These are phyloP conservation scores for Erysimum cheiri DNA, from an alignment of 441 rosid genomes.

Conservation along the genomic window DNA sequence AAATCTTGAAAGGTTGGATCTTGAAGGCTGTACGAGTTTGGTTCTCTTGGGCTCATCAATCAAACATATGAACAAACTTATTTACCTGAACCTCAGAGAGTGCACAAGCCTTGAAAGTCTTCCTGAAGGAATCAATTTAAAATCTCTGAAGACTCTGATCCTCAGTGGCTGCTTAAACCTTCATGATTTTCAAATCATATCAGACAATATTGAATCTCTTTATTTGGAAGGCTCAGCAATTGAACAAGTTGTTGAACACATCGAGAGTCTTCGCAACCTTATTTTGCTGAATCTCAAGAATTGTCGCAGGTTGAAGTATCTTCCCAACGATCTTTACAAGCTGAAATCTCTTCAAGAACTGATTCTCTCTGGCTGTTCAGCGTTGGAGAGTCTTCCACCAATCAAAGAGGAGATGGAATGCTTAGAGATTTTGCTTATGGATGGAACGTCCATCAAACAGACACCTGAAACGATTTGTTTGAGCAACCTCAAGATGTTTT, in stretches of 20 bases:
- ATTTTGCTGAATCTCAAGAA: constrained; percentile 6
- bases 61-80: constrained; percentile 28
- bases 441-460: constrained; percentile 28
- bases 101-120: constrained; percentile 39
- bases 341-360: constrained; percentile 37
- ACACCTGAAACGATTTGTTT: constrained; percentile 25
- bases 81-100: constrained; percentile 30
- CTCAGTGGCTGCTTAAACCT: constrained; percentile 44
- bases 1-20: constrained; percentile 26
- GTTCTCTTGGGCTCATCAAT: not conserved
- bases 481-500: constrained; percentile 34
- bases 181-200: constrained; percentile 36
- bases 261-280: constrained; percentile 17
- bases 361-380: constrained; percentile 37
- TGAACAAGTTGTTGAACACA: constrained; percentile 32
- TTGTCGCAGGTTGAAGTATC: constrained; percentile 27
- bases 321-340: constrained; percentile 36
- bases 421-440: constrained; percentile 37
- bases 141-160: constrained; percentile 36
- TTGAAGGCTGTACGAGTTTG: constrained; percentile 30
- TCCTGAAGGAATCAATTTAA: constrained; percentile 33
- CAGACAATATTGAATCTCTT: constrained; percentile 19
- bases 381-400: constrained; percentile 35
- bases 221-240: constrained; percentile 38
- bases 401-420: constrained; percentile 38